A percentile compares a stretch with the other conserved stretches of the same genome.
Evolutionary conservation across 225 moss, liverwort and hornwort species (phyloP).

Genomic region (Sphagnum tenellum): DNA sequence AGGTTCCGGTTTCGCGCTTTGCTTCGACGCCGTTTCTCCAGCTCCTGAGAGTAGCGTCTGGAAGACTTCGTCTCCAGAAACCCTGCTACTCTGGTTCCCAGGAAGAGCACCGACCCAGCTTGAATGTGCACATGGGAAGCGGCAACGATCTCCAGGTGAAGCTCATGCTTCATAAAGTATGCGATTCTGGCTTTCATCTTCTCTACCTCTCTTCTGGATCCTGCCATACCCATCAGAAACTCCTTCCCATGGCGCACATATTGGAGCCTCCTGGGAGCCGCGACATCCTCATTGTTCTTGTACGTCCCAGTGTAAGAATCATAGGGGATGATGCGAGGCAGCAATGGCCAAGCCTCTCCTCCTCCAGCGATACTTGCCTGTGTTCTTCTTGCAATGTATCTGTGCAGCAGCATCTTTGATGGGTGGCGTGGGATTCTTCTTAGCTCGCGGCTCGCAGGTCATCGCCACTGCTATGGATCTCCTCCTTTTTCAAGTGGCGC

Average conservation of each 20-base stretch:
- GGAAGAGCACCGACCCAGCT: slow-evolving; percentile 39
- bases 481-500: too few relatives aligned
- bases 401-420: too few relatives aligned
- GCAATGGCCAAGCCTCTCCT: too few relatives aligned
- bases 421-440: too few relatives aligned
- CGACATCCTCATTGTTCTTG: too few relatives aligned
- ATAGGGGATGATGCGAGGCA: too few relatives aligned
- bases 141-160: slow-evolving; percentile 37
- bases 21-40: slow-evolving; percentile 51
- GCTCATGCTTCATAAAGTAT: slow-evolving; percentile 30
- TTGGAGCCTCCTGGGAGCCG: slow-evolving; percentile 11
- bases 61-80: slow-evolving; percentile 25
- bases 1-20: slow-evolving; percentile 34
- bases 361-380: too few relatives aligned
- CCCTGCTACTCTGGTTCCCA: slow-evolving; percentile 41
- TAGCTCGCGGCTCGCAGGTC: too few relatives aligned
- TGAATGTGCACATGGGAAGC: slow-evolving; percentile 43
- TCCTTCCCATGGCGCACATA: slow-evolving; percentile 44
- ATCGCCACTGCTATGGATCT: too few relatives aligned
- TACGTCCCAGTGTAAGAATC: too few relatives aligned
- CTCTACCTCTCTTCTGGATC: slow-evolving; percentile 32
- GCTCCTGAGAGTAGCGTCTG: slow-evolving; percentile 32
- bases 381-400: too few relatives aligned
- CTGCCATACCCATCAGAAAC: slow-evolving; percentile 40
- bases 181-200: slow-evolving; percentile 31